Base-by-base conservation (phyloP, 2,329 filamentous ascomycete species). In the Monosporascus sp. region DNA sequence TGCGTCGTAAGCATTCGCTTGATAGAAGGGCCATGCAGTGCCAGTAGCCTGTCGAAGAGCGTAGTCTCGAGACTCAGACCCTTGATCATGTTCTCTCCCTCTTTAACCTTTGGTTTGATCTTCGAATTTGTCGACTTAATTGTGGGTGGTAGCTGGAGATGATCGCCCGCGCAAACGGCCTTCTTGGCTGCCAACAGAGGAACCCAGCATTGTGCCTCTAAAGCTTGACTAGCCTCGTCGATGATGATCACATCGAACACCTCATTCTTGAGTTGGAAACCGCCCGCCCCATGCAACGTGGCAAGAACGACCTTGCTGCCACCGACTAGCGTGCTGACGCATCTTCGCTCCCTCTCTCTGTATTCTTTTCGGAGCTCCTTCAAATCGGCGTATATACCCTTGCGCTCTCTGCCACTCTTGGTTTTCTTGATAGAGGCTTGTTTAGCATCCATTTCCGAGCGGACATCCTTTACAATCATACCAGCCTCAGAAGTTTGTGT, bases 131-230 rank as follows among this genome's bases (percentile, higher is more conserved):
- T 72, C 2, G 88, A 92, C 71, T 97, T 97, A 70, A 99, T 91
- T 0, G 93, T 97, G 15, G 94, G 94, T 20, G 93, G 92, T 51
- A 99, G 75, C 71, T 99, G 94, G 50, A 97, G 74, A 69, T 97
- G 94, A 67, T 99, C 94, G 47, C 94, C 94, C 1, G 94, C 94
- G 57, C 96, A 85, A 8, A 99, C 86, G 8, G 90, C 85, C 73
- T 97, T 97, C 60, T 78, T 83, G 0, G 90, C 90, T 41, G 83
- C 80, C 18, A 97, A 72, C 47, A 99, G 72, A 11, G 94, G 86
- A 49, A 97, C 92, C 94, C 94, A 99, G 72, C 92, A 97, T 70
- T 97, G 93, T 1, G 94, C 92, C 71, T 99, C 94, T 9, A 97
- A 77, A 2, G 94, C 94, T 69, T 99, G 94, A 67, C 89, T 95